Evolutionary conservation across 2,329 filamentous ascomycete genomes (phyloP), one percentile per base, ranked within the genome.

Genomic region (Myotisia sp.): DNA sequence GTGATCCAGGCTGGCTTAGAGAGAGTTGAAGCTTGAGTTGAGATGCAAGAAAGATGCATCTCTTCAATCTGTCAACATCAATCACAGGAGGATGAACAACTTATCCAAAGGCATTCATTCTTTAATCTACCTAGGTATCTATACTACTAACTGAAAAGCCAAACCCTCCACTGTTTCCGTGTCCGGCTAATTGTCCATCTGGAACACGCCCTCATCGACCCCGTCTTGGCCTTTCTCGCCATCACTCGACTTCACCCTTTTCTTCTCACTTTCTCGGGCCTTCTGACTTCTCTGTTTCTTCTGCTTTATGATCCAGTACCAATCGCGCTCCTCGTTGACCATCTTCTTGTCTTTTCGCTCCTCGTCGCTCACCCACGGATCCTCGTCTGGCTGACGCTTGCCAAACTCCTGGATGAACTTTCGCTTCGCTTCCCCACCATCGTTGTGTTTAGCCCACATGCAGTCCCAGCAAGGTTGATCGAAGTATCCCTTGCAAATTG

Each of bases 391-490:
- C 7, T 29, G 22, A 14, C n/a, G 26, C 24, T 36, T 36, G 7
- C 26, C 26, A 16, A 12, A 13, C 12, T 30, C 20, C 18, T 24
- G 18, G 5, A 36, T 22, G 12, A 29, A 36, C 33, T 36, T 22
- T 23, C 33, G 20, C 20, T 23, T 29, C 7, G 33, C 33, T 24
- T 29, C 24, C 13, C 33, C 33, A 6, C 33, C 33, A 17, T 36
- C 33, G 18, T 36, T 29, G 21, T 29, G 14, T 29, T 17, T 21
- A 17, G 18, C 33, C 33, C 33, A 36, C 26, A 29, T 21, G 19
- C 33, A 36, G 33, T 36, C 26, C 33, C 33, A 36, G 33, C 33
- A 36, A 22, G 33, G 33, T 5, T 18, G 18, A 17, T 29, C 12
- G 17, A 29, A 22, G 13, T 36, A 17, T 7, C 33, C 33, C 12